Base-by-base conservation (phyloP, 2,329 filamentous ascomycete genomes). In the Ascochyta pisi region DNA sequence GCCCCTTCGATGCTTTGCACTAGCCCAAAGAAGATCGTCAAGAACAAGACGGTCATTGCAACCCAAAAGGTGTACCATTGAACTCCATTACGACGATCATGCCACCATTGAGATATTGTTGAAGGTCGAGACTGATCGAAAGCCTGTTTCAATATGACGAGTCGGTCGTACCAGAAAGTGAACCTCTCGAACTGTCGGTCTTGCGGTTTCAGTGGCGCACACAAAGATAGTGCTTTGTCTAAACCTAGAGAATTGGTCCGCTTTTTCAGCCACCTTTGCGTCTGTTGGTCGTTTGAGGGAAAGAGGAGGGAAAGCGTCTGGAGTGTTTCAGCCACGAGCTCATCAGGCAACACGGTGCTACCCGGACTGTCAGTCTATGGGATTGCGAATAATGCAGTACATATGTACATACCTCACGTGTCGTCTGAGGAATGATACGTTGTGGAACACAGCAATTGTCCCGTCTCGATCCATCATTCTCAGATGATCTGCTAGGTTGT, bases 51-150 rank as follows among this genome's bases (percentile, higher is more conserved):
- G 2, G 67, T 46, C 1, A 80, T 66, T 0, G 77, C 78, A 1
- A 81, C 72, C 79, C 79, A 82, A 46, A 81, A 78, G 1, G 76
- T 80, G 43, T 76, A 81, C 77, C 78, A 81, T 40, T 81, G 78
- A 0, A 75, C 73, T 0, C 73, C 70, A 26, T 78, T 77, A 1
- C 79, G 58, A 4, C 73, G 57, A 50, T 81, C 78, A 50, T 73
- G 63, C 79, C 76, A 74, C 79, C 44, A 80, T 74, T 0, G 64
- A 63, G 2, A 80, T 39, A 0, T 67, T 3, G 29, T 24, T 13
- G 19, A 13, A 75, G 23, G 60, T 65, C 4, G 77, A 74, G 41
- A 68, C 55, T 3, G 76, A 59, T 55, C 81, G 71, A 57, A 82
- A 74, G 38, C 78, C 77, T 10, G 72, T 62, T 80, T 79, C 2